Evolutionary conservation across 768 basidiomycete species (phyloP).

Genomic region (Phallus indusiatus): DNA sequence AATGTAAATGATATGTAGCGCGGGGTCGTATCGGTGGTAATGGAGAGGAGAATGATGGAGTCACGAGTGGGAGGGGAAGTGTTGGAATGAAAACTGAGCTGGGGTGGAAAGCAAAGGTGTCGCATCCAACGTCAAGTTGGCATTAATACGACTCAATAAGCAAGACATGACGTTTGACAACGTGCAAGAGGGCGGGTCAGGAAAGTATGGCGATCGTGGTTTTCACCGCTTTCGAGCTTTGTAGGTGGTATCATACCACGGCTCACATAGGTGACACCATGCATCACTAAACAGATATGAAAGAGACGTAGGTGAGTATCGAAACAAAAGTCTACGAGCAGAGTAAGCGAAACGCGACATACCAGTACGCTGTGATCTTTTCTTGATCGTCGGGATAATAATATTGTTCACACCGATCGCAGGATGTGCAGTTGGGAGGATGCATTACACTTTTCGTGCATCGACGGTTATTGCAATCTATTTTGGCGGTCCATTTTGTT

Average conservation of each 20-base stretch:
- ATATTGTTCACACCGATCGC: conserved; percentile 46
- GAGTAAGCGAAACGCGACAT: not conserved
- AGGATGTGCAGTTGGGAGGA: conserved; percentile 31
- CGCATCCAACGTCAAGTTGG: not conserved
- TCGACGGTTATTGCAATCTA: conserved; percentile 42
- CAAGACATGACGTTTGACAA: not conserved
- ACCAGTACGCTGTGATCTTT: conserved; percentile 32
- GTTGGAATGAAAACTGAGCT: no score
- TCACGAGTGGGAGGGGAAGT: not conserved
- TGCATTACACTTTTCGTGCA: conserved; percentile 34
- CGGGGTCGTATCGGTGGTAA: not conserved
- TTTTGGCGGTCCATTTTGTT: conserved; percentile 42
- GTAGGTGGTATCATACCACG: conserved; percentile 3
- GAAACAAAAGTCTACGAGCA: not conserved
- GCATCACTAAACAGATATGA: not conserved
- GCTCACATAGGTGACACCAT: conserved; percentile 9
- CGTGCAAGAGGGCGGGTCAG: not conserved
- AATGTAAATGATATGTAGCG: not conserved
- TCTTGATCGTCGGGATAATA: conserved; percentile 63
- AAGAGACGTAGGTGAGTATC: not conserved
- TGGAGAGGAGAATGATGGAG: not conserved
- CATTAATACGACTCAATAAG: no score
- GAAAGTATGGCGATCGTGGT: not conserved
- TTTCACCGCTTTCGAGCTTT: not conserved
- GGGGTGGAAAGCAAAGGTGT: no score